Evolutionary conservation across 1,284 basidiomycete species (phyloP).

Genomic region (Apiotrichum montevideense): DNA sequence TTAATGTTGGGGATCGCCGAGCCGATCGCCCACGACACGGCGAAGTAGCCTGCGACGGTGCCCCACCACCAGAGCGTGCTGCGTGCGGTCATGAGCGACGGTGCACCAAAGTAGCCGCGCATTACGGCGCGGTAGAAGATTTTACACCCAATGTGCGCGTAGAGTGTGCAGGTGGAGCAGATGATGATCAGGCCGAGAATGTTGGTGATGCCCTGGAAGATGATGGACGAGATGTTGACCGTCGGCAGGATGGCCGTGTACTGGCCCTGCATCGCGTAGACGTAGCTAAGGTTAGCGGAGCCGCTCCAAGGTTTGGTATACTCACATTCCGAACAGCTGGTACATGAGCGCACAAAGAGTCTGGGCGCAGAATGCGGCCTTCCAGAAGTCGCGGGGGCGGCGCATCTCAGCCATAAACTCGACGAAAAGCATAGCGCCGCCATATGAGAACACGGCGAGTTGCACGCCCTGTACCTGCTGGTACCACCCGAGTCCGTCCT

Average conservation of each 20-base stretch:
- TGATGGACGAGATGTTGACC: slow-evolving; percentile 55
- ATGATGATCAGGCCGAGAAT: slow-evolving; percentile 45
- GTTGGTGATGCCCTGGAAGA: slow-evolving; percentile 51
- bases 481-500: slow-evolving; percentile 47
- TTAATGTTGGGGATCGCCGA: slow-evolving; percentile 58
- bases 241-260: slow-evolving; percentile 55
- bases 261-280: slow-evolving; percentile 52
- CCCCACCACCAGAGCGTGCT: slow-evolving; percentile 52
- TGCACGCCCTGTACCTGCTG: slow-evolving; percentile 49
- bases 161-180: slow-evolving; percentile 58
- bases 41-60: slow-evolving; percentile 34
- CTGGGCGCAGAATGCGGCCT: slow-evolving; percentile 51
- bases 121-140: slow-evolving; percentile 35
- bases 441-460: slow-evolving; percentile 55
- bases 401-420: slow-evolving; percentile 66
- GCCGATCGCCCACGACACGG: slow-evolving; percentile 55
- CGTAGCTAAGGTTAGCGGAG: too few species aligned
- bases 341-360: slow-evolving; percentile 54
- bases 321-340: slow-evolving; percentile 48
- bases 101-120: slow-evolving; percentile 55
- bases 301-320: slow-evolving; percentile 31
- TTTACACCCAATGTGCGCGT: slow-evolving; percentile 54
- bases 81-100: slow-evolving; percentile 49
- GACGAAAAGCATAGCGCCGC: slow-evolving; percentile 55
- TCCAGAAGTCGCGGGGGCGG: slow-evolving; percentile 67